phyloP scores from a whole-genome alignment of 495 filamentous ascomycete species.

The Massariosphaeria phaeospora region DNA sequence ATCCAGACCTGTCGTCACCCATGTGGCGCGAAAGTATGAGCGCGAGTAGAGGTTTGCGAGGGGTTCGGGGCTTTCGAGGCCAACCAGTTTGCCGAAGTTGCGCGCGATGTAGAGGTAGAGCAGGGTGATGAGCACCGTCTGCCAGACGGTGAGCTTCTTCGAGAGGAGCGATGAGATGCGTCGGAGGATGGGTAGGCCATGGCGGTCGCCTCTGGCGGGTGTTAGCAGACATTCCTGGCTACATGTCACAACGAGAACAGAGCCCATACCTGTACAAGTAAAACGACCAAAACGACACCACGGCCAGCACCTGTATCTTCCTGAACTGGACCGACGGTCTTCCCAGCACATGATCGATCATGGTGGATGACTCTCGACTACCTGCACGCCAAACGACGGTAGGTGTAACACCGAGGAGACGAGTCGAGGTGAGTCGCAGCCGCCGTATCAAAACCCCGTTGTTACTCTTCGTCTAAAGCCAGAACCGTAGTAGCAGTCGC shows the following conservation, averaged over 20 bases:
- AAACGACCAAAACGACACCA: slow-evolving; percentile 83
- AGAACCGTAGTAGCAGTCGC: too few species aligned
- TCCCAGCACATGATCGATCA: slow-evolving; percentile 81
- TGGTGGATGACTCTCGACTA: background rate
- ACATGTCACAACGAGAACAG: too few species aligned
- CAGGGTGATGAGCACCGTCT: slow-evolving; percentile 79
- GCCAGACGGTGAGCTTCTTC: slow-evolving; percentile 73
- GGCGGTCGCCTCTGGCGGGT: slow-evolving; percentile 64
- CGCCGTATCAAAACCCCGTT: too few species aligned
- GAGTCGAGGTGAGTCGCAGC: too few species aligned
- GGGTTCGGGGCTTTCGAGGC: slow-evolving; percentile 88
- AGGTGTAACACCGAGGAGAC: too few species aligned
- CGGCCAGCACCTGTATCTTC: slow-evolving; percentile 86
- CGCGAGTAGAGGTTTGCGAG: slow-evolving; percentile 89
- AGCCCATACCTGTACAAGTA: slow-evolving; percentile 66
- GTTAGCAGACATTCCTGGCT: too few species aligned
- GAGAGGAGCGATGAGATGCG: slow-evolving; percentile 65
- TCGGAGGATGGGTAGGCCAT: slow-evolving; percentile 78
- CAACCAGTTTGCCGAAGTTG: slow-evolving; percentile 87
- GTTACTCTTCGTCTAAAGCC: too few species aligned
- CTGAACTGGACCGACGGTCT: slow-evolving; percentile 85
- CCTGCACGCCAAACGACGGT: too few species aligned
- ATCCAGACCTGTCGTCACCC: slow-evolving; percentile 90
- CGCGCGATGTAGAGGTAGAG: slow-evolving; percentile 87
- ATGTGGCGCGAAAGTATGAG: slow-evolving; percentile 96